Evolutionary conservation across 805 yeast species (phyloP).

Genomic region (Lachancea quebecensis): DNA sequence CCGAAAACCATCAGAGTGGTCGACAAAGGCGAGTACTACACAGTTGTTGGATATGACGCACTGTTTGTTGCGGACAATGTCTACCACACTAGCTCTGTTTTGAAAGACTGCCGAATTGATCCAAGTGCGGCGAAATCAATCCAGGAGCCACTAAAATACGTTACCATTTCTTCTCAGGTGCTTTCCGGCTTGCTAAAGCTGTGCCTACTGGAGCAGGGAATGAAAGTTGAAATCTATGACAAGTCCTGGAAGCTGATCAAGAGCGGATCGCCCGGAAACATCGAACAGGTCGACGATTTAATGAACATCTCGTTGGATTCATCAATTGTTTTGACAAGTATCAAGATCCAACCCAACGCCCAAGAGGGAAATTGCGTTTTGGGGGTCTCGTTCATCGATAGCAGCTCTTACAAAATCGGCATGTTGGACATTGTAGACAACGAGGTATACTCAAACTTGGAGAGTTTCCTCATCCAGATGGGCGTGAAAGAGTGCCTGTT

Average conservation of each 20-base stretch:
- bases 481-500: conserved; percentile 82
- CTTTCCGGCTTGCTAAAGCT: conserved; percentile 56
- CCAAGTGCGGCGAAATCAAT: conserved; percentile 35
- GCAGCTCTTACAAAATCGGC: conserved; percentile 58
- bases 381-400: conserved; percentile 77
- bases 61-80: conserved; percentile 72
- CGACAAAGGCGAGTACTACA: conserved; percentile 77
- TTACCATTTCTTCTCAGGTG: conserved; percentile 73
- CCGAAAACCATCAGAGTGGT: conserved; percentile 58
- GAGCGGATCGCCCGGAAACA: conserved; percentile 85
- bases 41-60: conserved; percentile 72
- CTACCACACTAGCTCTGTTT: conserved; percentile 75
- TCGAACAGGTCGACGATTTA: conserved; percentile 69
- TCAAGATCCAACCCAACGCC: conserved; percentile 31
- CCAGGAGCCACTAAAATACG: conserved; percentile 37
- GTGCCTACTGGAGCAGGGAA: conserved; percentile 63
- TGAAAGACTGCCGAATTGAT: conserved; percentile 44
- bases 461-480: conserved; percentile 76
- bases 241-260: conserved; percentile 51
- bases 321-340: conserved; percentile 46
- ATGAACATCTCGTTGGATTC: conserved; percentile 41
- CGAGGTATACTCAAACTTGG: conserved; percentile 80
- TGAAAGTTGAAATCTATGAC: conserved; percentile 75
- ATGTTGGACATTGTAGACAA: conserved; percentile 78
- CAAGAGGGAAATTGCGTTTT: conserved; percentile 40